Evolutionary conservation across 2,329 filamentous ascomycete genomes (phyloP), one percentile per base, ranked within the genome.

Genomic region (Diaporthe destruens): DNA sequence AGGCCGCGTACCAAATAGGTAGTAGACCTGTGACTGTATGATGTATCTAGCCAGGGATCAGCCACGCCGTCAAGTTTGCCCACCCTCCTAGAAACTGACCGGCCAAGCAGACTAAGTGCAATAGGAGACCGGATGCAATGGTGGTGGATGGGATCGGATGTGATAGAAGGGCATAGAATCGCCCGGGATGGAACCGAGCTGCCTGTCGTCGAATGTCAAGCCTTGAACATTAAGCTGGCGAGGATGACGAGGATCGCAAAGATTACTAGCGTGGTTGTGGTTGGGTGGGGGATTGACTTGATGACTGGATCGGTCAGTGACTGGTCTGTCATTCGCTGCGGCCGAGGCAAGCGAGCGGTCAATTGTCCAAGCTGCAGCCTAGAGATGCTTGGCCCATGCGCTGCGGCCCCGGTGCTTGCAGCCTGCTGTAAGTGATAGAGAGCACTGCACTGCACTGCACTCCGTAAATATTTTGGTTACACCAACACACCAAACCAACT

Each of bases 1-100:
- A 39, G 61, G 61, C 11, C 11, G 47, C 23, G 61, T 66, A 66
- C 44, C 29, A 39, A 53, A 14, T 39, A 14, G 57, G 57, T 44
- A 61, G 39, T 14, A 59, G 47, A 23, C 47, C 47, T 23, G 18
- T 56, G 54, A 44, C 42, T 44, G 16, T 44, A 44, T 20, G 12
- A 47, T 25, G 61, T 51, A 65, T 23, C 44, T 57, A 7, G 23
- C 53, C 61, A 49, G 32, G 49, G 69, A 68, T 68, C 54, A 61
- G 66, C 71, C 69, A 70, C 66, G 47, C 63, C 63, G 49, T 65
- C 72, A 68, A 73, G 49, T 65, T 71, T 69, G 72, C 69, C 61
- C 34, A 6, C 61, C 34, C 18, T 20, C 16, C 14, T 36, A 25
- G n/a, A 34, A 29, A 12, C 16, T 66, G 32, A 44, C 59, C 23